Percentiles rank a stretch among this genome's conserved stretches.
These are phyloP conservation scores for Lenzites betulinus DNA, from an alignment of 768 basidiomycete genomes.

Conservation along the genomic window DNA sequence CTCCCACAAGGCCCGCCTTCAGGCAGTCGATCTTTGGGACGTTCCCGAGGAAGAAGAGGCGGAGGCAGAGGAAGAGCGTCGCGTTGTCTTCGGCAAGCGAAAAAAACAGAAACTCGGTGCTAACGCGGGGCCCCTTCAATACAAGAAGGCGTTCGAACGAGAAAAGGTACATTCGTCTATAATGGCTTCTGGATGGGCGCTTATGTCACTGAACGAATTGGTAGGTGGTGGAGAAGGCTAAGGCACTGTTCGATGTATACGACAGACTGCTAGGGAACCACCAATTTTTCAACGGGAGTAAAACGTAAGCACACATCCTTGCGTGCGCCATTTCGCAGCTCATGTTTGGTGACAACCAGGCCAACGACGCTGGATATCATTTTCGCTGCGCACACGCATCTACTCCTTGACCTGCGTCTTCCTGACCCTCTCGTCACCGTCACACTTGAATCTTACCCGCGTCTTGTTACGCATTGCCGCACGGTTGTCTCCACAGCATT, in stretches of 20 bases:
- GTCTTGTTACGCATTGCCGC: constrained; percentile 59
- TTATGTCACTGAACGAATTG: neutral
- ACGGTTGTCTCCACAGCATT: constrained; percentile 43
- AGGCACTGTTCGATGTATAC: constrained; percentile 58
- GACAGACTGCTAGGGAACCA: constrained; percentile 52
- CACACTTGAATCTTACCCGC: constrained; percentile 60
- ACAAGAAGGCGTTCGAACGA: constrained; percentile 59
- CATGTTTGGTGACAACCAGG: constrained; percentile 36
- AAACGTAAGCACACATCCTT: constrained; percentile 42
- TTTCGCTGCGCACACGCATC: constrained; percentile 67
- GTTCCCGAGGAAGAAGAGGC: constrained; percentile 42
- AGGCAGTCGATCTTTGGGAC: constrained; percentile 66
- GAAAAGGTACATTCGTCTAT: constrained; percentile 51
- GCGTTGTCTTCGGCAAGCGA: constrained; percentile 36
- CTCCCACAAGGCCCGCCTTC: constrained; percentile 56
- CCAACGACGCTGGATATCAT: constrained; percentile 64
- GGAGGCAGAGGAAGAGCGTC: constrained; percentile 41
- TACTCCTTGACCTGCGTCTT: constrained; percentile 59
- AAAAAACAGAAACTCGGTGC: constrained; percentile 34
- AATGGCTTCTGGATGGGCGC: neutral
- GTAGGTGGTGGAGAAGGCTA: constrained; percentile 63
- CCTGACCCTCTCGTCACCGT: constrained; percentile 60
- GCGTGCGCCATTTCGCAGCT: constrained; percentile 2
- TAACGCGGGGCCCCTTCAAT: constrained; percentile 35
- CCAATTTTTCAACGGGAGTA: constrained; percentile 41